Evolutionary conservation across 176 grass and related monocot genomes (phyloP), one percentile per base, ranked within the genome.

Genomic region (Bothriochloa decipiens): DNA sequence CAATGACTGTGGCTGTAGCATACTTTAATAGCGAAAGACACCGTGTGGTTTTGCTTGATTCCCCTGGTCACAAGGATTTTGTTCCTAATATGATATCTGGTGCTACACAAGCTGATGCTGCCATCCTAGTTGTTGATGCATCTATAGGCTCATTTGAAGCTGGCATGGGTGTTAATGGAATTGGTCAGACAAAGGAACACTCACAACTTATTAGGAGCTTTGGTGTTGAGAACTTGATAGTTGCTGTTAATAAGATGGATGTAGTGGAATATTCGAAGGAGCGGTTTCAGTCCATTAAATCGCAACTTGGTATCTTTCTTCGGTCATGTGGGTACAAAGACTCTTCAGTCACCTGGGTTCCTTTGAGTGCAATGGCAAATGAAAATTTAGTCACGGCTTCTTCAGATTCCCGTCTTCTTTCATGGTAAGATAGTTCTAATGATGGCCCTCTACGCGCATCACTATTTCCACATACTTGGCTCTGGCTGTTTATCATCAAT

Each of bases 201-300:
- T 81, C 92, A 85, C 92, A 95, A 72, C 89, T 93, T 77, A 87
- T 93, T 85, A 84, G 95, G 87, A 93, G 91, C 83, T 95, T 98
- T 83, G 92, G 95, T 70, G 79, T 98, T 69, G 95, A 98, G 14
- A 84, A 91, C 58, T 88, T 98, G 84, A 92, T 98, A 65, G 66
- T 98, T 61, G 91, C 92, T 72, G 82, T 98, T 74, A 98, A 98
- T 82, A 98, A 98, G 79, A 91, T 98, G 91, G 95, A 98, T 86
- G 53, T 46, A 5, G 91, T 95, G 46, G 82, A 86, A 74, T 95
- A 86, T 82, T 94, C 87, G 3, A 84, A 87, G n/a, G 82, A 95
- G 1, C 85, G 89, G 35, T 95, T 98, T 86, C 63, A 85, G 82
- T 87, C 74, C 68, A 74, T 98, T 33, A 90, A 90, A 82, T 87